Percentiles rank a stretch among this genome's conserved stretches.
Conservation (phyloP, 2,329 filamentous ascomycete species). For the Colletotrichum navitas region DNA sequence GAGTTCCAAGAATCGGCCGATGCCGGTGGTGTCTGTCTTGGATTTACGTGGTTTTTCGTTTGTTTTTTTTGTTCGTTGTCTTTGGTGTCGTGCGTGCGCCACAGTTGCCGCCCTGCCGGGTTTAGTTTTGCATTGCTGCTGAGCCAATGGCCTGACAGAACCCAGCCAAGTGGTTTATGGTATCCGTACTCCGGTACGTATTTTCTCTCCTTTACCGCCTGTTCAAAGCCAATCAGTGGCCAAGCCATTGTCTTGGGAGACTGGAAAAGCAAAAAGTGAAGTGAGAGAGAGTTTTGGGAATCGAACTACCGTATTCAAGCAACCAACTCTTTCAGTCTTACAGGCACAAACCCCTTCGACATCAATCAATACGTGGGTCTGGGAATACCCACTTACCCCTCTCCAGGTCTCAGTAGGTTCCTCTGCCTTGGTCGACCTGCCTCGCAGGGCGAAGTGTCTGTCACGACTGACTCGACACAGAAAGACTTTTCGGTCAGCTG, state of each 20-base stretch:
- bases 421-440: slow-evolving; percentile 4
- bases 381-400: slow-evolving; percentile 23
- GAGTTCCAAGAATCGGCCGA: slow-evolving; percentile 3
- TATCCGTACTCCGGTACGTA: too few species aligned
- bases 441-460: background rate
- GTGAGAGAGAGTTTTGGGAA: background rate
- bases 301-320: background rate
- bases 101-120: slow-evolving; percentile 13
- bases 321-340: background rate
- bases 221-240: slow-evolving; percentile 30
- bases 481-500: slow-evolving; percentile 1
- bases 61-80: background rate
- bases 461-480: background rate
- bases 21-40: background rate
- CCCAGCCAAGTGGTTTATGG: too few species aligned
- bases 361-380: slow-evolving; percentile 8
- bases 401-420: slow-evolving; percentile 3
- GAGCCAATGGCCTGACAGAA: slow-evolving; percentile 8
- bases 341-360: slow-evolving; percentile 4
- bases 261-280: slow-evolving; percentile 1
- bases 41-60: background rate
- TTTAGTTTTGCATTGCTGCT: background rate
- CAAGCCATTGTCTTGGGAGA: slow-evolving; percentile 19
- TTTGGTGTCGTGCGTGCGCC: slow-evolving; percentile 6
- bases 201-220: slow-evolving; percentile 26